Evolutionary conservation across 257 asterid species (phyloP).

Genomic region (Jaltomata sinuosa): DNA sequence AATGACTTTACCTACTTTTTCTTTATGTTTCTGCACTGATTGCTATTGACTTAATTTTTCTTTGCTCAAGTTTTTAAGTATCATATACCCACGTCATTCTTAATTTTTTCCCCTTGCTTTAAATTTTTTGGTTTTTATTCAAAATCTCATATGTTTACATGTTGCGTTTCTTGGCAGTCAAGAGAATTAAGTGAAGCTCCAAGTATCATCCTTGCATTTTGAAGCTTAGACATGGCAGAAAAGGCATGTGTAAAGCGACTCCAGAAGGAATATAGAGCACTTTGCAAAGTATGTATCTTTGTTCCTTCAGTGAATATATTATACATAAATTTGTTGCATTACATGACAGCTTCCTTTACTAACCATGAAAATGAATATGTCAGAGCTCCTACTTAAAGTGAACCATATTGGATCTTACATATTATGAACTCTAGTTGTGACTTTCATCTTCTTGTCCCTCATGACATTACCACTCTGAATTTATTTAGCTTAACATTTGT

Average conservation of each 20-base stretch:
- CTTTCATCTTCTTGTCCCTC: not conserved
- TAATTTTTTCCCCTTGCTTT: not conserved
- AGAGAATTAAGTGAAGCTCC: not conserved
- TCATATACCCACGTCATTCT: not conserved
- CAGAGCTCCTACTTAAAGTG: not conserved
- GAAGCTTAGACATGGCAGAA: conserved; percentile 48
- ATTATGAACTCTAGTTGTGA: not conserved
- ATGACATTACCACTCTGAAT: not conserved
- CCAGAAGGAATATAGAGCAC: conserved; percentile 93
- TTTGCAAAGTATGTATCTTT: conserved; percentile 61
- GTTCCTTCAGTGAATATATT: not conserved
- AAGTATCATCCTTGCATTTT: not conserved
- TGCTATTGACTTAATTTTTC: not conserved
- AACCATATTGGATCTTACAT: not conserved
- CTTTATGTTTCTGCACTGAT: not conserved
- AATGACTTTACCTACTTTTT: not conserved
- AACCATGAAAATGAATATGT: not conserved
- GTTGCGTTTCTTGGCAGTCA: not conserved
- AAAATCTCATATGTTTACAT: not conserved
- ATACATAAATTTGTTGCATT: not conserved
- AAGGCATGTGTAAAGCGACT: conserved; percentile 87
- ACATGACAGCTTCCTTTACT: not conserved
- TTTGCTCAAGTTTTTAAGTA: not conserved
- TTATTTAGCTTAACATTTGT: not conserved
- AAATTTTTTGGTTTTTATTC: not conserved